Conservation (phyloP, 768 basidiomycete species). For the Hericium rajendrae region DNA sequence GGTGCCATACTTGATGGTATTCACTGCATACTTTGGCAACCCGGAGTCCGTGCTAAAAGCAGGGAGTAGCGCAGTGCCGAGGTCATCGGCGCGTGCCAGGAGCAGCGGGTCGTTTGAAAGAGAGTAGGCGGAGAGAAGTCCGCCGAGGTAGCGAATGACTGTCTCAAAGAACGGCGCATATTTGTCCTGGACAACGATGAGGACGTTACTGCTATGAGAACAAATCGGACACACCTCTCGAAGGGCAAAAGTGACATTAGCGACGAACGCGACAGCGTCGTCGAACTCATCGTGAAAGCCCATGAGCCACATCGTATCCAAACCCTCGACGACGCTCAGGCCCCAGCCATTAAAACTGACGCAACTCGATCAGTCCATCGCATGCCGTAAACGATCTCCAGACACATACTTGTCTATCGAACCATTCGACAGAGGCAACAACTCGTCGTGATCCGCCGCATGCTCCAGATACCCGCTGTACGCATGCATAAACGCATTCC, state of each 20-base stretch:
- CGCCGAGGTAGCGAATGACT: constrained; percentile 88
- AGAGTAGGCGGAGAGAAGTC: constrained; percentile 75
- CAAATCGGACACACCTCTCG: constrained; percentile 24
- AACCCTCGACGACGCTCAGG: constrained; percentile 64
- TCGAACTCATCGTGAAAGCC: constrained; percentile 59
- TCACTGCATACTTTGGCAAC: constrained; percentile 58
- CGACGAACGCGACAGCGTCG: constrained; percentile 43
- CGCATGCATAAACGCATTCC: constrained; percentile 54
- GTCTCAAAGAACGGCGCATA: constrained; percentile 39
- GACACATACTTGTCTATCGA: constrained; percentile 32
- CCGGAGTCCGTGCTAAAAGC: constrained; percentile 62
- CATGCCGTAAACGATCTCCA: no score
- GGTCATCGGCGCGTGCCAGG: constrained; percentile 60
- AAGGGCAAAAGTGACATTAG: constrained; percentile 36
- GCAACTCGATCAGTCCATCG: background rate
- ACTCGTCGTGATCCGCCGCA: constrained; percentile 56
- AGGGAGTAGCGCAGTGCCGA: constrained; percentile 61
- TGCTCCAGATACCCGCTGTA: constrained; percentile 56
- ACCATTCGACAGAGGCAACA: constrained; percentile 42
- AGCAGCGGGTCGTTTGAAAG: constrained; percentile 54
- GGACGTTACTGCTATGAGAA: background rate
- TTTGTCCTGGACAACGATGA: background rate
- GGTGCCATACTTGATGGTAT: constrained; percentile 44
- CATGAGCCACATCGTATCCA: constrained; percentile 81
- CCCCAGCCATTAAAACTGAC: constrained; percentile 73